phyloP scores from a whole-genome alignment of 495 filamentous ascomycete genomes.

The Jackrogersella multiformis region DNA sequence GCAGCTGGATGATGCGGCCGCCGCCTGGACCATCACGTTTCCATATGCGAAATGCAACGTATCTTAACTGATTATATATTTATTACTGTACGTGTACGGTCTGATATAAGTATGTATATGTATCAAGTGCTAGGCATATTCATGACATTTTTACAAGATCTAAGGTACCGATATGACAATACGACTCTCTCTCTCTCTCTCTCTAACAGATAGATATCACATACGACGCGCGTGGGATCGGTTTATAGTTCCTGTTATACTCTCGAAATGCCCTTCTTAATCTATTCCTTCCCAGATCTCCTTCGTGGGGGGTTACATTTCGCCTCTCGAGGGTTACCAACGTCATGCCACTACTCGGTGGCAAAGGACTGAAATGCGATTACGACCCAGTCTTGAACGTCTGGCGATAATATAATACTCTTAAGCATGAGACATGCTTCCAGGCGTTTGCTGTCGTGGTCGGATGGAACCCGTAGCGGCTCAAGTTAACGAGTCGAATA shows the following conservation, averaged over 20 bases:
- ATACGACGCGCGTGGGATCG: conserved; percentile 15
- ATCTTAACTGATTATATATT: neutral
- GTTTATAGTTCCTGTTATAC: conserved; percentile 22
- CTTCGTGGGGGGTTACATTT: conserved; percentile 37
- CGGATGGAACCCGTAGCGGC: neutral
- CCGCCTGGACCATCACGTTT: conserved; percentile 32
- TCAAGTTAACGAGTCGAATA: neutral
- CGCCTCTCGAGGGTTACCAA: conserved; percentile 29
- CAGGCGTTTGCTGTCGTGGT: conserved; percentile 1
- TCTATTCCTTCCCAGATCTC: conserved; percentile 29
- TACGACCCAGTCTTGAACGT: conserved; percentile 27
- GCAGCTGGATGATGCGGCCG: conserved; percentile 35
- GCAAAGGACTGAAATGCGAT: conserved; percentile 23
- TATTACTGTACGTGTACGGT: neutral
- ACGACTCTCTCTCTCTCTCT: no score
- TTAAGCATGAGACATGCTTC: conserved; percentile 13
- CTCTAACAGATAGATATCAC: neutral
- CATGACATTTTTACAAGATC: conserved; percentile 4
- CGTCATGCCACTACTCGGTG: conserved; percentile 32
- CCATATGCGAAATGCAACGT: conserved; percentile 17
- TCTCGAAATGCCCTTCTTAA: conserved; percentile 19
- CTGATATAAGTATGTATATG: conserved; percentile 2
- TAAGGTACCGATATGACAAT: neutral
- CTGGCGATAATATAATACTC: neutral
- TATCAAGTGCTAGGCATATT: neutral